These are phyloP conservation scores for Diaporthe vexans DNA, from an alignment of 2,329 filamentous ascomycete genomes.

Conservation along the genomic window DNA sequence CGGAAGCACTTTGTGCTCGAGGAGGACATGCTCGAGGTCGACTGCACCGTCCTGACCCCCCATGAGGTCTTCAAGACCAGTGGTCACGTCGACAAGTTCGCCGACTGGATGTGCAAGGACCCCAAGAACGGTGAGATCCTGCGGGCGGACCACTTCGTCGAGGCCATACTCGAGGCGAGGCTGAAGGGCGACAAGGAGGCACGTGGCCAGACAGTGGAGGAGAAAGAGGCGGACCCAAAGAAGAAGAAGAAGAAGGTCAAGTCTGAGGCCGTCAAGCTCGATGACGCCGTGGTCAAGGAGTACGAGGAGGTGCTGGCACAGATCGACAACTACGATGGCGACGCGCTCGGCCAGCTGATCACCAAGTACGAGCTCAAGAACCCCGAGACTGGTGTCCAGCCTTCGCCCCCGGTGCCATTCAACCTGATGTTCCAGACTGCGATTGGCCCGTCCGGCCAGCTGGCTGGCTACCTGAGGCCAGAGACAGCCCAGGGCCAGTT, in stretches of 20 bases:
- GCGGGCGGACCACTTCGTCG: conserved; percentile 94
- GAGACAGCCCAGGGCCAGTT: conserved; percentile 99
- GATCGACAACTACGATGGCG: conserved; percentile 95
- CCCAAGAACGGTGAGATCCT: conserved; percentile 98
- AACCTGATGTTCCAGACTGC: conserved; percentile 99
- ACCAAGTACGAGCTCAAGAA: conserved; percentile 93
- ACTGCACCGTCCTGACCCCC: conserved; percentile 94
- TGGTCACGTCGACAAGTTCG: conserved; percentile 97
- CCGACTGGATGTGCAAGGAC: conserved; percentile 99
- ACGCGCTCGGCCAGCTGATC: conserved; percentile 89
- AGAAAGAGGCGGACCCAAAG: conserved; percentile 78
- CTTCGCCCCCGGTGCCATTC: conserved; percentile 88
- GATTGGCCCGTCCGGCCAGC: conserved; percentile 92
- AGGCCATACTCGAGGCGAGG: conserved; percentile 89
- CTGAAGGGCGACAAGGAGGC: conserved; percentile 94
- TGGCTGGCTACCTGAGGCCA: conserved; percentile 87
- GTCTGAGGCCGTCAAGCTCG: conserved; percentile 84
- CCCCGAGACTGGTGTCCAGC: conserved; percentile 81
- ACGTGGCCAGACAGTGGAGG: conserved; percentile 83
- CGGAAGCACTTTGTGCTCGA: conserved; percentile 93
- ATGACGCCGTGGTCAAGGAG: conserved; percentile 87
- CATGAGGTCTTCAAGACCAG: conserved; percentile 94
- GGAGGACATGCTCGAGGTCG: conserved; percentile 96
- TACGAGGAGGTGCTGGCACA: conserved; percentile 92
- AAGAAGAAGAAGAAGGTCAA: conserved; percentile 90